Evolutionary conservation across 2,329 filamentous ascomycete species (phyloP).

Genomic region (Ophiocordyceps camponoti-saundersi): DNA sequence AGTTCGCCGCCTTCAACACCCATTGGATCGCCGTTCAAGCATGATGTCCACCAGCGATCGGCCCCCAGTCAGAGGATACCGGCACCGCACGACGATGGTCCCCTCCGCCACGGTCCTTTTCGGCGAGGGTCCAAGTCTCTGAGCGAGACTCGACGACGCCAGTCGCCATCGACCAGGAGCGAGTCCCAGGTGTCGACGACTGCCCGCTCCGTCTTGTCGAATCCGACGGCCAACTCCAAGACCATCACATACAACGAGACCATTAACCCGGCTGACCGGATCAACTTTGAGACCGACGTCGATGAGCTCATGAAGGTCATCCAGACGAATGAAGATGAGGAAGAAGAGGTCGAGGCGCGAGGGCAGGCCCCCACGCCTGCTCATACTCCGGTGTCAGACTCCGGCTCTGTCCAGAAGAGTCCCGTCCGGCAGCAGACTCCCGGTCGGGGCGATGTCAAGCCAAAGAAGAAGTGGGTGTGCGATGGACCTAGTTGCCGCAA

Average conservation of each 20-base stretch:
- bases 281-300: conserved; percentile 63
- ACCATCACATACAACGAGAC: conserved; percentile 27
- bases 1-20: conserved; percentile 17
- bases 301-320: conserved; percentile 83
- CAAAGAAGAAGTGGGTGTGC: conserved; percentile 54
- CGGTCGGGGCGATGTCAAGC: conserved; percentile 9
- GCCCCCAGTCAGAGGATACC: conserved; percentile 5
- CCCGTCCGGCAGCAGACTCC: conserved; percentile 9
- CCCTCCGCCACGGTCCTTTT: conserved; percentile 8
- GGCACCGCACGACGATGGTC: conserved; percentile 7
- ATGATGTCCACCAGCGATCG: conserved; percentile 14
- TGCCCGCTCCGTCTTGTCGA: conserved; percentile 7
- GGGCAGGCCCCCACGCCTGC: conserved; percentile 10
- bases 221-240: conserved; percentile 18
- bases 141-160: conserved; percentile 17
- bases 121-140: conserved; percentile 11
- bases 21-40: conserved; percentile 16
- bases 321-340: conserved; percentile 43
- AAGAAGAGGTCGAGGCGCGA: conserved; percentile 8
- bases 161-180: conserved; percentile 14
- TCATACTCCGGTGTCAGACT: conserved; percentile 5
- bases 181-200: conserved; percentile 13
- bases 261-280: conserved; percentile 27
- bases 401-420: conserved; percentile 5
- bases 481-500: conserved; percentile 58